phyloP scores from a whole-genome alignment of 129 eudicot genomes.

The Silybum marianum region DNA sequence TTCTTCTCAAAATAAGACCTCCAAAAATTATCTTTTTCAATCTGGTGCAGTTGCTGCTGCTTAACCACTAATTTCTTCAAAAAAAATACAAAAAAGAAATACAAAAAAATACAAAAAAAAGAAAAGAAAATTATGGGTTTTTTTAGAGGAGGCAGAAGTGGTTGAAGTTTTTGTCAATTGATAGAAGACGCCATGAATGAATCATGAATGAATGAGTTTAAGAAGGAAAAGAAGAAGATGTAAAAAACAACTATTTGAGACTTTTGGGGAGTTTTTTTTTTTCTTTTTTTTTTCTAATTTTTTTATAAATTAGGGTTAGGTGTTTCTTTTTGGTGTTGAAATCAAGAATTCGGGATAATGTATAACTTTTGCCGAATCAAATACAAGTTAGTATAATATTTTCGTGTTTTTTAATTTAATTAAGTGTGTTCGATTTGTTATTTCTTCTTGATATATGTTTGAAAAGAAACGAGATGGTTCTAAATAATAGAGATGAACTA shows the following conservation, averaged over 20 bases:
- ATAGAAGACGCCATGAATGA: neutral
- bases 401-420: too few relatives aligned
- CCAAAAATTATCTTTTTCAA: constrained; percentile 33
- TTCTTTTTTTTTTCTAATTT: too few relatives aligned
- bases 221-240: neutral
- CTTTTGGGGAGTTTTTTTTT: neutral
- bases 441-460: too few relatives aligned
- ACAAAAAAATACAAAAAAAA: too few relatives aligned
- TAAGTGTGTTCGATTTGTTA: too few relatives aligned
- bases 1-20: constrained; percentile 29
- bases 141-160: neutral
- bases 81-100: too few relatives aligned
- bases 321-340: neutral
- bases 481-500: too few relatives aligned
- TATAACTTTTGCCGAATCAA: neutral
- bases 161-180: neutral
- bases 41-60: constrained; percentile 59
- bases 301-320: neutral
- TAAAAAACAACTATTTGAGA: neutral
- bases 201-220: neutral
- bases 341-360: neutral
- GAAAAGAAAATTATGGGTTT: too few relatives aligned
- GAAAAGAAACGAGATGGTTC: neutral
- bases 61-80: neutral
- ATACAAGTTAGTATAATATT: neutral